Conservation (phyloP, 2,329 filamentous ascomycete genomes). For the Daldinia eschscholtzii region DNA sequence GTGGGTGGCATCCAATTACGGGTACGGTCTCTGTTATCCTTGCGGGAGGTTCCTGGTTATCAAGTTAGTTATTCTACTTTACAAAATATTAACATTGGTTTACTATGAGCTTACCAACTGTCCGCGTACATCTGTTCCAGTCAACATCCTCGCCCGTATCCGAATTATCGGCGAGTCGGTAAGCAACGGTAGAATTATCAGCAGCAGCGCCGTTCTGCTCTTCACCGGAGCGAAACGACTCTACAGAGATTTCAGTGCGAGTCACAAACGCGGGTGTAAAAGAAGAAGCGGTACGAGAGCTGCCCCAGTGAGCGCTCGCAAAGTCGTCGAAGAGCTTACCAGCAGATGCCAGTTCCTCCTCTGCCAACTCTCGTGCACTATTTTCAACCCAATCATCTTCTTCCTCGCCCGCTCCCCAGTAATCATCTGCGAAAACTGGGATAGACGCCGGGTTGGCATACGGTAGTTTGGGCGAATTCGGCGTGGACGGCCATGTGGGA, state of each 20-base stretch:
- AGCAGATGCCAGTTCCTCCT: constrained; percentile 47
- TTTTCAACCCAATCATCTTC: constrained; percentile 41
- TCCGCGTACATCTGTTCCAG: constrained; percentile 20
- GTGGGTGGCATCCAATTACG: neutral
- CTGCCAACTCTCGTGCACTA: constrained; percentile 43
- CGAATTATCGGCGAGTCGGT: constrained; percentile 36
- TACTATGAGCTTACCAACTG: constrained; percentile 43
- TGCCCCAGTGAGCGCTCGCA: constrained; percentile 30
- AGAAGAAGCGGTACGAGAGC: constrained; percentile 42
- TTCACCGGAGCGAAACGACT: constrained; percentile 46
- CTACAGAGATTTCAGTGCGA: constrained; percentile 50
- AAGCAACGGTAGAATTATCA: constrained; percentile 34
- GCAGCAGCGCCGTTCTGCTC: constrained; percentile 8
- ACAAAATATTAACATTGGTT: neutral
- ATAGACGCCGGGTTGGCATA: constrained; percentile 7
- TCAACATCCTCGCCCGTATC: constrained; percentile 26
- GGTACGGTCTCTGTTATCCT: constrained; percentile 34
- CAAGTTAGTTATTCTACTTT: constrained; percentile 16
- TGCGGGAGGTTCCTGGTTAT: constrained; percentile 43
- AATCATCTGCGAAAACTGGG: constrained; percentile 31
- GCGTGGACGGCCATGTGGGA: constrained; percentile 34
- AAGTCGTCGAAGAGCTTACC: constrained; percentile 49
- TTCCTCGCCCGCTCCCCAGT: constrained; percentile 36
- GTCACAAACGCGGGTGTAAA: constrained; percentile 40
- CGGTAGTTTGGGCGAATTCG: constrained; percentile 34